A percentile compares a stretch with the other conserved stretches of the same genome.
phyloP scores from a whole-genome alignment of 768 basidiomycete species.

The Tulasnella sp. region DNA sequence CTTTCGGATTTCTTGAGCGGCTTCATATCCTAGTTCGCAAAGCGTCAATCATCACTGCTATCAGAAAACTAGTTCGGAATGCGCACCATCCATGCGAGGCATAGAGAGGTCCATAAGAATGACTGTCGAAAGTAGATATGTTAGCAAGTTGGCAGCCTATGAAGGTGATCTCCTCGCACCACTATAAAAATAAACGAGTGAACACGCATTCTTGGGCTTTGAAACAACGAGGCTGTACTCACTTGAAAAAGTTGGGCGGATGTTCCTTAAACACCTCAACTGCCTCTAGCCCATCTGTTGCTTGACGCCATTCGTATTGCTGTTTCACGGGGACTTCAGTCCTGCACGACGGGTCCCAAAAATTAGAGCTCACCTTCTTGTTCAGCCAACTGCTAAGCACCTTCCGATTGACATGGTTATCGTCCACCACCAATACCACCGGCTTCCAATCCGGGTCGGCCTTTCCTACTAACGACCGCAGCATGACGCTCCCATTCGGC shows the following conservation, averaged over 20 bases:
- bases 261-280: conserved; percentile 61
- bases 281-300: conserved; percentile 80
- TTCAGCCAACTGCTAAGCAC: conserved; percentile 48
- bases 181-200: conserved; percentile 20
- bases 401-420: conserved; percentile 79
- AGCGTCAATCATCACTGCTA: neutral
- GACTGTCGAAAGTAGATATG: conserved; percentile 42
- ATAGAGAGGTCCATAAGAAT: conserved; percentile 89
- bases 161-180: neutral
- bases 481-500: conserved; percentile 55
- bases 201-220: neutral
- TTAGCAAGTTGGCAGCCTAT: neutral
- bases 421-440: conserved; percentile 81
- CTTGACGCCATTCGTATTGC: conserved; percentile 74
- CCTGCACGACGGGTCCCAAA: conserved; percentile 48
- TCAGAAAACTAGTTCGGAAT: neutral
- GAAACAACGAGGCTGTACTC: conserved; percentile 35
- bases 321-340: conserved; percentile 30
- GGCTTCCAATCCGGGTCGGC: conserved; percentile 41
- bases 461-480: conserved; percentile 61
- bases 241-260: conserved; percentile 81
- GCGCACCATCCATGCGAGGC: conserved; percentile 83
- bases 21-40: conserved; percentile 60
- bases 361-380: conserved; percentile 34
- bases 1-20: conserved; percentile 74